Conservation (phyloP, 208 protist species). For the Phytomonas francai region DNA sequence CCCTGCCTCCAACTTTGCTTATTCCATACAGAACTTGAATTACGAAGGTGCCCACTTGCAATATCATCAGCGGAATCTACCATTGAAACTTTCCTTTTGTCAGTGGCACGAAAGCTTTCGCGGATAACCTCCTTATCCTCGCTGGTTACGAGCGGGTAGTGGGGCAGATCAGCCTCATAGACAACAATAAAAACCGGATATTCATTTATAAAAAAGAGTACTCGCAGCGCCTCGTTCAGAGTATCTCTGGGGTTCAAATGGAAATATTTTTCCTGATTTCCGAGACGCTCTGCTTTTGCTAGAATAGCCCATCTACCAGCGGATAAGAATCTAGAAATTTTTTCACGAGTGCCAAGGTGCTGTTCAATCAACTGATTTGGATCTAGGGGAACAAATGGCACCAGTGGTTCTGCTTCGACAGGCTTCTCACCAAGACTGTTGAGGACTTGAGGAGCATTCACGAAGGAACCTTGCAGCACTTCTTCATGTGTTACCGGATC, state of each 20-base stretch:
- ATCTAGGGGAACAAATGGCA: not conserved
- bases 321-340: constrained; percentile 20
- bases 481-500: constrained; percentile 15
- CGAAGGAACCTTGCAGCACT: constrained; percentile 17
- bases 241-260: constrained; percentile 37
- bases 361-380: not conserved
- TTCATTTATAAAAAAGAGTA: constrained; percentile 82
- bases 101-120: constrained; percentile 40
- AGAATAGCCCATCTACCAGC: constrained; percentile 38
- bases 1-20: not conserved
- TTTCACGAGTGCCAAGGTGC: not conserved
- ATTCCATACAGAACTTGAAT: not conserved
- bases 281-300: constrained; percentile 60
- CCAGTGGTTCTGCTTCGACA: not conserved
- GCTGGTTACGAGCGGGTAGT: constrained; percentile 58
- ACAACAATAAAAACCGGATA: constrained; percentile 78
- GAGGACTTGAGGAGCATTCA: not conserved
- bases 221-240: constrained; percentile 67
- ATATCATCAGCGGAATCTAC: not conserved
- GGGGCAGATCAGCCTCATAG: constrained; percentile 20
- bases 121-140: constrained; percentile 66
- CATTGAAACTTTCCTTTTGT: not conserved
- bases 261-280: constrained; percentile 54
- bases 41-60: not conserved
- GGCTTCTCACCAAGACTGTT: not conserved